Evolutionary conservation across 306 rosid species (phyloP).

Genomic region (Alnus rubra): DNA sequence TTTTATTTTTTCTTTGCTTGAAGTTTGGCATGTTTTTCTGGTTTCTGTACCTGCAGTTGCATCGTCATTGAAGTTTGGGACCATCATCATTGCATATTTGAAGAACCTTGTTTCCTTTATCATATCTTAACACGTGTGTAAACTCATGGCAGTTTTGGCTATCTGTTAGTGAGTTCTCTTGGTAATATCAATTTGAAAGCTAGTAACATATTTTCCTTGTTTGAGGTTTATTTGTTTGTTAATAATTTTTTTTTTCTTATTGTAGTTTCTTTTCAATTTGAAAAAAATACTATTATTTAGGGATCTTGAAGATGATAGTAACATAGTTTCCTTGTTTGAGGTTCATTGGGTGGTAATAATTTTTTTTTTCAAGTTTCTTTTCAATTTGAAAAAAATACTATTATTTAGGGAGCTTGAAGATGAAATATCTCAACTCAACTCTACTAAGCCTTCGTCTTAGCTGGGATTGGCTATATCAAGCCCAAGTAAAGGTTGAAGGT

Average conservation of each 20-base stretch:
- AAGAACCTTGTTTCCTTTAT: conserved; percentile 10
- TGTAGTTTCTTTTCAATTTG: background rate
- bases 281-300: background rate
- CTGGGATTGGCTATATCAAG: background rate
- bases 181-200: background rate
- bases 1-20: conserved; percentile 2
- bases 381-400: background rate
- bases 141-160: background rate
- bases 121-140: background rate
- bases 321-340: background rate
- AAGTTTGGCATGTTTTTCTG: conserved; percentile 4
- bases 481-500: background rate
- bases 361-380: background rate
- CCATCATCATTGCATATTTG: conserved; percentile 18
- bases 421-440: background rate
- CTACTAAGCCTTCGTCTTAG: background rate
- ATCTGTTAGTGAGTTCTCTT: background rate
- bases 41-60: conserved; percentile 26
- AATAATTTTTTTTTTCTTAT: background rate
- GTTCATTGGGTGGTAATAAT: conserved; percentile 10
- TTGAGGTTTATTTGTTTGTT: conserved; percentile 15
- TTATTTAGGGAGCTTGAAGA: background rate
- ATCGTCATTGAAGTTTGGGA: background rate
- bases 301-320: background rate
- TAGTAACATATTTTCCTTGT: background rate